phyloP scores from a whole-genome alignment of 108 stramenopile species.

The Skeletonema potamos region DNA sequence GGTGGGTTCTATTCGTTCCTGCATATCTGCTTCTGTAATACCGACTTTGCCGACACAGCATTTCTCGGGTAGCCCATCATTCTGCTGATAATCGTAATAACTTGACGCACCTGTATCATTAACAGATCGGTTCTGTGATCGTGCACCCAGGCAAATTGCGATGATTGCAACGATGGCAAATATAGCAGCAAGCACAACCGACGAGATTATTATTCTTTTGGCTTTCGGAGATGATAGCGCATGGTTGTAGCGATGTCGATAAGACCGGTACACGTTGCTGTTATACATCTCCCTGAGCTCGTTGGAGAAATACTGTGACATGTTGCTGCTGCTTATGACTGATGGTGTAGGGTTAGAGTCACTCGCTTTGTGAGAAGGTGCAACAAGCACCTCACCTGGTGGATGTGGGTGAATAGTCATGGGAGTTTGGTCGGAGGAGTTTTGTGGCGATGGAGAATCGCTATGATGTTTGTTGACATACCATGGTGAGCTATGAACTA shows the following conservation, averaged over 20 bases:
- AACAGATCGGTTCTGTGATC: not conserved
- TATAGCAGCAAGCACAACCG: not conserved
- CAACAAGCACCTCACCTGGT: not conserved
- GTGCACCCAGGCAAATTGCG: not conserved
- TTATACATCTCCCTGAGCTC: constrained; percentile 5
- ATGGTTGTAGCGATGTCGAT: not conserved
- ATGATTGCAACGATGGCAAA: constrained; percentile 8
- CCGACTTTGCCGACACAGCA: not conserved
- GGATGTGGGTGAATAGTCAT: not conserved
- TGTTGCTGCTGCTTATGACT: constrained; percentile 4
- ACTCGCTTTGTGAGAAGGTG: not conserved
- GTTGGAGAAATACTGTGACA: constrained; percentile 2
- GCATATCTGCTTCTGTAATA: not conserved
- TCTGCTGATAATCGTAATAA: not conserved
- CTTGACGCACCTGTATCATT: not conserved
- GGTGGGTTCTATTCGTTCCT: not conserved
- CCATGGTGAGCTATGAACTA: not conserved
- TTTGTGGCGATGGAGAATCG: not conserved
- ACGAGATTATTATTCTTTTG: not conserved
- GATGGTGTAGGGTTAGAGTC: not conserved
- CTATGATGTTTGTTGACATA: not conserved
- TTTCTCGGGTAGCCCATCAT: not conserved
- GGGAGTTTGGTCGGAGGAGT: not conserved
- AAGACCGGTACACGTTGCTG: not conserved
- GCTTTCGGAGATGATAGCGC: not conserved